These are phyloP conservation scores for Candida coleopterorum DNA, from an alignment of 805 yeast species.

Conservation along the genomic window DNA sequence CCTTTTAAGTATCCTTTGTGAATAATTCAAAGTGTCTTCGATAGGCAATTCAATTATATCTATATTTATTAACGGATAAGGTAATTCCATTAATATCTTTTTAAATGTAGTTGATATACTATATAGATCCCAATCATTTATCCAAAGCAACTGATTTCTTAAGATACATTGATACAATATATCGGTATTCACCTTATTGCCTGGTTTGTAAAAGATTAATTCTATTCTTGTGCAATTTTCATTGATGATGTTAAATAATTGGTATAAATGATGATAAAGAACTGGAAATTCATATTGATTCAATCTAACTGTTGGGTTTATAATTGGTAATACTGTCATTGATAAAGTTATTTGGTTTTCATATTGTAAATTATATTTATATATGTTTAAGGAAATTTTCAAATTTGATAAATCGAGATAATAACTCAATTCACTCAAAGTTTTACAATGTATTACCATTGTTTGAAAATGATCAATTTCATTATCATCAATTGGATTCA, in stretches of 20 bases:
- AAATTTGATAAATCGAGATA: slow-evolving; percentile 70
- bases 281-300: slow-evolving; percentile 15
- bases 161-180: slow-evolving; percentile 47
- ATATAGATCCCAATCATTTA: slow-evolving; percentile 54
- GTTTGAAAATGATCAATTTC: neutral
- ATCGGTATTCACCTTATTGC: slow-evolving; percentile 42
- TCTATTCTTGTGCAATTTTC: slow-evolving; percentile 40
- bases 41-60: slow-evolving; percentile 49
- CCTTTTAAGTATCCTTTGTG: slow-evolving; percentile 28
- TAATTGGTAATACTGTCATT: slow-evolving; percentile 16
- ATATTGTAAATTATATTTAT: slow-evolving; percentile 58
- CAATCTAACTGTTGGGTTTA: slow-evolving; percentile 17
- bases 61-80: slow-evolving; percentile 51
- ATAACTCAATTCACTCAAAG: slow-evolving; percentile 51
- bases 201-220: slow-evolving; percentile 53
- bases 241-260: slow-evolving; percentile 45
- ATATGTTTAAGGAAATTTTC: slow-evolving; percentile 72
- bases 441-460: slow-evolving; percentile 39
- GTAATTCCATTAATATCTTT: slow-evolving; percentile 46
- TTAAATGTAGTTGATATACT: slow-evolving; percentile 46
- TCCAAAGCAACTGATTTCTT: slow-evolving; percentile 49
- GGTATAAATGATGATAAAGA: slow-evolving; percentile 43
- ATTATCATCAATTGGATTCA: slow-evolving; percentile 1
- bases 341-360: slow-evolving; percentile 23
- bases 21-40: slow-evolving; percentile 43